Conservation (phyloP, 768 basidiomycete genomes). For the Macrolepiota dolichaula region DNA sequence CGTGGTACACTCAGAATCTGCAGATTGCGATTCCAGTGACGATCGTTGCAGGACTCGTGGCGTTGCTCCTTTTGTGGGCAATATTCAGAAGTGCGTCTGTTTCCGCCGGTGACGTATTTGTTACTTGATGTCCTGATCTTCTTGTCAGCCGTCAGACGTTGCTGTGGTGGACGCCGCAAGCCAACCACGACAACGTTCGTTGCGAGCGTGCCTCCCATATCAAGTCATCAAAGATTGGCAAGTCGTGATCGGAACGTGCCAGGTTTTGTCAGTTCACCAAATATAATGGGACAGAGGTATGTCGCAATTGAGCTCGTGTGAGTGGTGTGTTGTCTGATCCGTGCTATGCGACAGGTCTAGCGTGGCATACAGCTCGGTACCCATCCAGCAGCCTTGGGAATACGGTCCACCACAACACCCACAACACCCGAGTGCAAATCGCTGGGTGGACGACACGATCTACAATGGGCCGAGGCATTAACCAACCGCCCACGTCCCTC, state of each 20-base stretch:
- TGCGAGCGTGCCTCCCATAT: conserved; percentile 15
- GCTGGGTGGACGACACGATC: conserved; percentile 44
- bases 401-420: conserved; percentile 1
- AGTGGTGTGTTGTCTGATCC: conserved; percentile 17
- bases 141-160: conserved; percentile 29
- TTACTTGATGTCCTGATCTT: conserved; percentile 10
- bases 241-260: conserved; percentile 19
- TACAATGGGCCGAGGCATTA: conserved; percentile 33
- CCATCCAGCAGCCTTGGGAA: conserved; percentile 1
- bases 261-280: conserved; percentile 12
- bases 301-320: conserved; percentile 20
- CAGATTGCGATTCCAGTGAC: conserved; percentile 80
- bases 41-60: conserved; percentile 62
- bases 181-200: conserved; percentile 16
- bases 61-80: conserved; percentile 53
- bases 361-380: conserved; percentile 3
- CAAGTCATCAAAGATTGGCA: conserved; percentile 21
- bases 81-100: conserved; percentile 38
- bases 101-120: not conserved
- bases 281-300: conserved; percentile 9
- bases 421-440: not conserved
- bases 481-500: not conserved
- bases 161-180: conserved; percentile 25
- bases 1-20: conserved; percentile 75
- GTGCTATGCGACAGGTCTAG: not conserved